Evolutionary conservation across 495 filamentous ascomycete species (phyloP).

Genomic region (Neurospora tetrasperma): DNA sequence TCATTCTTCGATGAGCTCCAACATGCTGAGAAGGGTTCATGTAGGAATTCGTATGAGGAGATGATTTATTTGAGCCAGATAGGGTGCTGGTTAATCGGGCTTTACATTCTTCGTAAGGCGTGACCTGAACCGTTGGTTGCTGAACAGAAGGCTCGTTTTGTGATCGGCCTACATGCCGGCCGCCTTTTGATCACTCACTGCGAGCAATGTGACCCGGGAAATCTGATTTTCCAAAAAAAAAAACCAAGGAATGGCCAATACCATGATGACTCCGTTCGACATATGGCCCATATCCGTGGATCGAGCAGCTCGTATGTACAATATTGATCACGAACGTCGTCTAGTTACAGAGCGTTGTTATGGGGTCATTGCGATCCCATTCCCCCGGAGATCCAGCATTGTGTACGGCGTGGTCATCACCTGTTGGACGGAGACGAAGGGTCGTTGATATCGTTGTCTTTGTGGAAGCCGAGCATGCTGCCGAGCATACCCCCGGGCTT

Average conservation of each 20-base stretch:
- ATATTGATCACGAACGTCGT: neutral
- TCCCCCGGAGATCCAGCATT: neutral
- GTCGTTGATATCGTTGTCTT: constrained; percentile 8
- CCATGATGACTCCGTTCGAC: neutral
- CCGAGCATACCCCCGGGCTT: constrained; percentile 70
- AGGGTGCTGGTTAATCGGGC: neutral
- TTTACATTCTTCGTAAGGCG: neutral
- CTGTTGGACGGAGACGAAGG: constrained; percentile 7
- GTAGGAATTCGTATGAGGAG: neutral
- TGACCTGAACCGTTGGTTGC: neutral
- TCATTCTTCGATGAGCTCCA: neutral
- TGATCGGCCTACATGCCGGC: neutral
- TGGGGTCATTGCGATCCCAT: neutral
- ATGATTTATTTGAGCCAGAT: neutral
- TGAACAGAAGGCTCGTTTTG: neutral
- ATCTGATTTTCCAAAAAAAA: neutral
- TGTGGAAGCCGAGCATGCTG: constrained; percentile 59
- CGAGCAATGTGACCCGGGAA: neutral
- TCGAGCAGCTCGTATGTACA: neutral
- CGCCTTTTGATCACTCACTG: neutral
- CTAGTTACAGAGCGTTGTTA: neutral
- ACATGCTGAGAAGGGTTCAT: neutral
- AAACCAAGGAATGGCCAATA: neutral
- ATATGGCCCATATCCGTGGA: neutral
- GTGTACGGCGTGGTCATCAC: constrained; percentile 3